These are phyloP conservation scores for Quercus tomentella DNA, from an alignment of 331 rosid genomes.

Conservation along the genomic window DNA sequence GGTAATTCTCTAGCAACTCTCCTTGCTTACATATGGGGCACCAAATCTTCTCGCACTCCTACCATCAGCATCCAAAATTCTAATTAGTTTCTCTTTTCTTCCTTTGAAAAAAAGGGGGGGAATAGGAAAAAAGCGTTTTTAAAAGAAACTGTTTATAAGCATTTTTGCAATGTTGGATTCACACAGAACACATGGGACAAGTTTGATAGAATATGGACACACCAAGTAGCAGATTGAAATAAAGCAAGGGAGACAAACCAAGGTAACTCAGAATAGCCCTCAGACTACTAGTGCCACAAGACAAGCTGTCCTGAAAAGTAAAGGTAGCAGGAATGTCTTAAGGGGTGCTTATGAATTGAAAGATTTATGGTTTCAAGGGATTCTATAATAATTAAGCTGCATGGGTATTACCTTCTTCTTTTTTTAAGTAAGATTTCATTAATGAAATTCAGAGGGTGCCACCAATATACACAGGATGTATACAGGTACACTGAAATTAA, in stretches of 20 bases:
- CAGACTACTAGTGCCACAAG: background rate
- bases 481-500: no score
- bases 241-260: background rate
- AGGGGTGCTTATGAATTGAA: background rate
- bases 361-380: background rate
- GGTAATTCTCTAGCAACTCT: constrained; percentile 49
- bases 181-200: background rate
- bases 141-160: background rate
- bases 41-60: constrained; percentile 57
- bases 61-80: constrained; percentile 16
- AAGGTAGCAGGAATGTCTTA: background rate
- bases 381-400: background rate
- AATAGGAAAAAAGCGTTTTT: background rate
- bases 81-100: constrained; percentile 9
- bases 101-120: background rate
- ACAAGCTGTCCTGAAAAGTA: background rate
- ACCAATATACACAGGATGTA: no score
- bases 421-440: no score
- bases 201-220: background rate
- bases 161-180: constrained; percentile 8
- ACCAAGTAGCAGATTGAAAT: background rate
- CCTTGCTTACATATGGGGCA: constrained; percentile 91
- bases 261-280: background rate
- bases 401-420: no score
- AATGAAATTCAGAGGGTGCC: no score